Evolutionary conservation across 257 asterid genomes (phyloP).

Genomic region (Capsicum baccatum): DNA sequence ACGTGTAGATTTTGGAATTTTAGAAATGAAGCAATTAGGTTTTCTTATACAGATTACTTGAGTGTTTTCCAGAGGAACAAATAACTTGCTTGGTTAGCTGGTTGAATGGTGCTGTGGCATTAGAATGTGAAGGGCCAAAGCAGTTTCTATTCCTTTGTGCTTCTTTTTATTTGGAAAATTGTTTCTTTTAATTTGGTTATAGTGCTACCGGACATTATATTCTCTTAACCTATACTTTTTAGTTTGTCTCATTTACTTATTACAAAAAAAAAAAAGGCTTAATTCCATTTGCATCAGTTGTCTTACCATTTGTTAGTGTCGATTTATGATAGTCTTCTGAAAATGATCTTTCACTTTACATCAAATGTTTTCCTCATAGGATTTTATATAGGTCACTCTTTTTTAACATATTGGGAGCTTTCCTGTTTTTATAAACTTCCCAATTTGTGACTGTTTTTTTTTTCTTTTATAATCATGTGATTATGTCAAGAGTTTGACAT

Average conservation of each 20-base stretch:
- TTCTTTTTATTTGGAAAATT: neutral
- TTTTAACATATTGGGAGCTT: neutral
- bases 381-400: neutral
- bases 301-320: neutral
- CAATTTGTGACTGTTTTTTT: neutral
- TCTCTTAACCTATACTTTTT: neutral
- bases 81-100: constrained; percentile 6
- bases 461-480: neutral
- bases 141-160: neutral
- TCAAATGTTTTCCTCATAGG: neutral
- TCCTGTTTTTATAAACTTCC: neutral
- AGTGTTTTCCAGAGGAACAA: neutral
- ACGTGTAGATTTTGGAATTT: neutral
- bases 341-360: neutral
- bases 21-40: neutral
- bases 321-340: neutral
- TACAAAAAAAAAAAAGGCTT: neutral
- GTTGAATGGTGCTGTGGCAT: constrained; percentile 26
- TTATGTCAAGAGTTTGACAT: neutral
- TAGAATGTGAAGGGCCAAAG: constrained; percentile 20
- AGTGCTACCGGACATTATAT: neutral
- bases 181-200: neutral
- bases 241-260: neutral
- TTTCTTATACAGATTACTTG: neutral
- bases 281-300: neutral